phyloP scores from a whole-genome alignment of 192 early-diverging fungal species.

The Umbelopsis sp. region DNA sequence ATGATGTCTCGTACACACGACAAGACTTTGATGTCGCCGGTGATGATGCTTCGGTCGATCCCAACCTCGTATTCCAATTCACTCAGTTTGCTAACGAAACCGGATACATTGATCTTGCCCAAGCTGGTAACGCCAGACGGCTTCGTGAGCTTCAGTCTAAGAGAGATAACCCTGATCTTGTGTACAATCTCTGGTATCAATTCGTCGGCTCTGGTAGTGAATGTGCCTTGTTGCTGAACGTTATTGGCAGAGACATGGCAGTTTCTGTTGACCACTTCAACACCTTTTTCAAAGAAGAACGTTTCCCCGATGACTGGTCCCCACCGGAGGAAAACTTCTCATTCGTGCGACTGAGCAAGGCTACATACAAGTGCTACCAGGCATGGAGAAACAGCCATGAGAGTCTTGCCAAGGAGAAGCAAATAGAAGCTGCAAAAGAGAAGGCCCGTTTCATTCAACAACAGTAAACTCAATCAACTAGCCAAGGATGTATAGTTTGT shows the following conservation, averaged over 20 bases:
- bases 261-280: slow-evolving; percentile 18
- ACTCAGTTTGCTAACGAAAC: slow-evolving; percentile 20
- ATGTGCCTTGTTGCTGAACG: slow-evolving; percentile 22
- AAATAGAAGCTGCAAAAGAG: background rate
- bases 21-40: slow-evolving; percentile 5
- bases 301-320: slow-evolving; percentile 23
- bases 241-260: slow-evolving; percentile 6
- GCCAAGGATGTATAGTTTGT: background rate
- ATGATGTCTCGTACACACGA: slow-evolving; percentile 25
- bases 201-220: slow-evolving; percentile 11
- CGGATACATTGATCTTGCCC: slow-evolving; percentile 16
- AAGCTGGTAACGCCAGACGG: background rate
- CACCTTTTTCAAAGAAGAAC: slow-evolving; percentile 15
- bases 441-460: background rate
- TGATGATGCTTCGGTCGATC: slow-evolving; percentile 1
- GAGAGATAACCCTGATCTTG: background rate
- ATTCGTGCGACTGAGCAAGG: background rate
- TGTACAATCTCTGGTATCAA: slow-evolving; percentile 2
- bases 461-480: background rate
- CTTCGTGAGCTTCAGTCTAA: slow-evolving; percentile 10
- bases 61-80: slow-evolving; percentile 5
- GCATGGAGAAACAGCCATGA: background rate
- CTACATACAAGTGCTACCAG: slow-evolving; percentile 2
- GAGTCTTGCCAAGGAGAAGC: slow-evolving; percentile 7
- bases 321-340: slow-evolving; percentile 3